phyloP scores from a whole-genome alignment of 345 rosid species.

The Psidium friedrichsthalianum region DNA sequence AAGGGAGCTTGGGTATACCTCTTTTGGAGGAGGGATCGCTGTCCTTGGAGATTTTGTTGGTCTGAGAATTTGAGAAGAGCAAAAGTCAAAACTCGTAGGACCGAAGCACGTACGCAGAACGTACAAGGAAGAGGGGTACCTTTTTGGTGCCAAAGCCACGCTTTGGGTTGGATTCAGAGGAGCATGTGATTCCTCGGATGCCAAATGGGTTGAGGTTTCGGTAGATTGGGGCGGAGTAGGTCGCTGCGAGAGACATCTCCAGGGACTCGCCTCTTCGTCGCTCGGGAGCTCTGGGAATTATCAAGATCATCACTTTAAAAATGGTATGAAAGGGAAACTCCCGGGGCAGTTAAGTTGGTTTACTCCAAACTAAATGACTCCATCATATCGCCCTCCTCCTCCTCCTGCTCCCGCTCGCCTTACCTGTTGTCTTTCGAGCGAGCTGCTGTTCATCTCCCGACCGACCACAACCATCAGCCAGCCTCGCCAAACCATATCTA shows the following conservation, averaged over 20 bases:
- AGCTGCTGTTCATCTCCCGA: neutral
- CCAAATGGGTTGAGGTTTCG: neutral
- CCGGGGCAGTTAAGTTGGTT: neutral
- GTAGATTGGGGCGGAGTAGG: neutral
- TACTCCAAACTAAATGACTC: neutral
- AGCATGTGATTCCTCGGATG: constrained; percentile 20
- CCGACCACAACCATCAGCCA: neutral
- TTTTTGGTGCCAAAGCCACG: constrained; percentile 38
- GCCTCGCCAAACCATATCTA: neutral
- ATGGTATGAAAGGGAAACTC: neutral
- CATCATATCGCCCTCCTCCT: neutral
- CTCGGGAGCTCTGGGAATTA: neutral
- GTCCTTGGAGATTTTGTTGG: constrained; percentile 13
- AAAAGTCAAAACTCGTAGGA: neutral
- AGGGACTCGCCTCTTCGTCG: neutral
- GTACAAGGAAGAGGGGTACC: neutral
- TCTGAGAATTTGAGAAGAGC: constrained; percentile 8
- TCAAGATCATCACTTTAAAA: neutral
- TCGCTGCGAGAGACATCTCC: neutral
- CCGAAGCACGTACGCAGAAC: neutral
- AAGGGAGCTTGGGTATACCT: constrained; percentile 14
- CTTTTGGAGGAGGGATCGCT: constrained; percentile 11
- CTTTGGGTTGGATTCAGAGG: constrained; percentile 15
- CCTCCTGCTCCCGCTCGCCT: neutral
- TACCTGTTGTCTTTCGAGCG: neutral